phyloP scores from a whole-genome alignment of 768 basidiomycete species.

The Collybia mongolica region DNA sequence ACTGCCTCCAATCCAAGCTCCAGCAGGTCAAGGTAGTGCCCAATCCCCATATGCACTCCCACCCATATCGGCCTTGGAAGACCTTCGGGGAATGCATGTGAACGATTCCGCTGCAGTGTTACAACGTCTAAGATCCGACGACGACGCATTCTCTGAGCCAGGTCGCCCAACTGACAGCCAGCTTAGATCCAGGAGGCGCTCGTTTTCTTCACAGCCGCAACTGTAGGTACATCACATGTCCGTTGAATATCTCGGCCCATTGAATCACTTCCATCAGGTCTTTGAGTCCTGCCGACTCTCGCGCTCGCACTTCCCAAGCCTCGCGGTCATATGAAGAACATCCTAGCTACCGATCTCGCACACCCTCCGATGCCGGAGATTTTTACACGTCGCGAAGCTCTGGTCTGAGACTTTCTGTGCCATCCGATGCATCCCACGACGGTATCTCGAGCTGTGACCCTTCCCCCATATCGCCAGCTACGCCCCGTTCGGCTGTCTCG shows the following conservation, averaged over 20 bases:
- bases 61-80: constrained; percentile 69
- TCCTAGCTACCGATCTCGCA: constrained; percentile 9
- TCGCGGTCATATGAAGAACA: constrained; percentile 13
- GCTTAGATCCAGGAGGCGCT: constrained; percentile 39
- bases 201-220: constrained; percentile 37
- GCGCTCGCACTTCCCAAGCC: constrained; percentile 1
- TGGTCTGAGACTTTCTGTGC: constrained; percentile 20
- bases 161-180: constrained; percentile 24
- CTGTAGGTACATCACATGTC: constrained; percentile 12
- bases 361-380: constrained; percentile 15
- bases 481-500: constrained; percentile 46
- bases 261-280: constrained; percentile 1
- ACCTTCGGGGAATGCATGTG: constrained; percentile 47
- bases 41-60: constrained; percentile 55
- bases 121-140: constrained; percentile 58
- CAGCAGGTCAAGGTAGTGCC: constrained; percentile 21
- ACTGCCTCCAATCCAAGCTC: constrained; percentile 40
- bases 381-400: constrained; percentile 1
- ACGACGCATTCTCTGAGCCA: constrained; percentile 30
- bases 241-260: neutral
- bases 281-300: constrained; percentile 1
- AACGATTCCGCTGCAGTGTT: constrained; percentile 68
- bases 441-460: constrained; percentile 46
- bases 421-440: constrained; percentile 40
- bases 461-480: constrained; percentile 55